Conservation (phyloP, 768 basidiomycete species). For the Podaxis carcinomalis region DNA sequence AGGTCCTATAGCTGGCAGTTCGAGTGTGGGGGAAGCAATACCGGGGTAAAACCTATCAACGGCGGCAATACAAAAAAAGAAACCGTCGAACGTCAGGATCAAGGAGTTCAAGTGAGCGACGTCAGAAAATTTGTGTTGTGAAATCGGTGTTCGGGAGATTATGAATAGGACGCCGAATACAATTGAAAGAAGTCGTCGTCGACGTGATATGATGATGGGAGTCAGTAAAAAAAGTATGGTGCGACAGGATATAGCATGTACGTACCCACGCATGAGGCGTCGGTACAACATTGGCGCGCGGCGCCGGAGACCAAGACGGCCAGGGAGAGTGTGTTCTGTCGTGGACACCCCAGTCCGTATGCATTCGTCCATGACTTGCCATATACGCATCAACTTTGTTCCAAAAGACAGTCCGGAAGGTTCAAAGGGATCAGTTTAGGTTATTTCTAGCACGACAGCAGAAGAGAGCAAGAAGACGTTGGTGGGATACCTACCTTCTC, state of each 20-base stretch:
- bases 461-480: neutral
- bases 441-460: neutral
- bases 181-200: neutral
- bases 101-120: neutral
- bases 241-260: neutral
- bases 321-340: conserved; percentile 76
- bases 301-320: conserved; percentile 73
- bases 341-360: conserved; percentile 84
- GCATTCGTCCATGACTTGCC: conserved; percentile 91
- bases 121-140: neutral
- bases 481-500: conserved; percentile 45
- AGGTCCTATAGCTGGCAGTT: conserved; percentile 28
- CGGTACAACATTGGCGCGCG: conserved; percentile 88
- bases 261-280: conserved; percentile 84
- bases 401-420: neutral
- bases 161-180: neutral
- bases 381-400: conserved; percentile 62
- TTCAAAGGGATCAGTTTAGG: neutral
- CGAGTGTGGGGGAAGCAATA: conserved; percentile 25
- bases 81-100: neutral
- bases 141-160: neutral
- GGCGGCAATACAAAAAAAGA: neutral
- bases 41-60: conserved; percentile 45
- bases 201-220: neutral
- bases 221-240: neutral